Evolutionary conservation across 352 stramenopile species (phyloP).

Genomic region (Pythium dissimile): DNA sequence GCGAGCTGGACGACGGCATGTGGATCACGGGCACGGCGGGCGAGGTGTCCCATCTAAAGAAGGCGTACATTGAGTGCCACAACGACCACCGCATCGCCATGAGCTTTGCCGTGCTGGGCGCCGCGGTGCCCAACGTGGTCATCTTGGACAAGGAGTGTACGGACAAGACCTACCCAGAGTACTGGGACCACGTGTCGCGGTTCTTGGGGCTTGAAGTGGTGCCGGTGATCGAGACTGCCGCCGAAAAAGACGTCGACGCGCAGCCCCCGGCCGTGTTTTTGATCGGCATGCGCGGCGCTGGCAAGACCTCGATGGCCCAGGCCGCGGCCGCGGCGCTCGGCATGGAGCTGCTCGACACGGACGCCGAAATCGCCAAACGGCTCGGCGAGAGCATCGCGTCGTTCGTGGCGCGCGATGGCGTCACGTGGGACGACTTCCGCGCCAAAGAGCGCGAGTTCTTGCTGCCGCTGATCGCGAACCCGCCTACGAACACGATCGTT

Average conservation of each 20-base stretch:
- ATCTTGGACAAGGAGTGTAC: slow-evolving; percentile 98
- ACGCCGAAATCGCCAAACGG: slow-evolving; percentile 64
- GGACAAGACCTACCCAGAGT: slow-evolving; percentile 98
- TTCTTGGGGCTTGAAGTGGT: slow-evolving; percentile 56
- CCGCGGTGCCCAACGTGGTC: slow-evolving; percentile 88
- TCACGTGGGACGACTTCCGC: slow-evolving; percentile 77
- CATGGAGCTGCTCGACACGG: slow-evolving; percentile 71
- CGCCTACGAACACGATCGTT: slow-evolving; percentile 65
- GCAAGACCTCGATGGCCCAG: slow-evolving; percentile 80
- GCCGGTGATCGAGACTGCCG: slow-evolving; percentile 31
- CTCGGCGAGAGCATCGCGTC: slow-evolving; percentile 63
- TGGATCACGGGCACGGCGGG: slow-evolving; percentile 68
- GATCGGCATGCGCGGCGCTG: slow-evolving; percentile 84
- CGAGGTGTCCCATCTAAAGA: slow-evolving; percentile 45
- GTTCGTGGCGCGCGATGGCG: slow-evolving; percentile 60
- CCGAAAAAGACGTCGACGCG: slow-evolving; percentile 11
- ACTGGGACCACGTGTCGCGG: slow-evolving; percentile 86
- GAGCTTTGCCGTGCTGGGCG: slow-evolving; percentile 95
- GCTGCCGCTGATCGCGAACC: slow-evolving; percentile 52
- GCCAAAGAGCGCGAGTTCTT: slow-evolving; percentile 57
- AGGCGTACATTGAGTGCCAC: slow-evolving; percentile 83
- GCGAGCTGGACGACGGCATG: slow-evolving; percentile 72
- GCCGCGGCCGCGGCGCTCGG: slow-evolving; percentile 41
- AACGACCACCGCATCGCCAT: slow-evolving; percentile 99
- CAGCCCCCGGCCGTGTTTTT: slow-evolving; percentile 61